Conservation (phyloP, 2,329 filamentous ascomycete species). For the Neopestalotiopsis sp. region DNA sequence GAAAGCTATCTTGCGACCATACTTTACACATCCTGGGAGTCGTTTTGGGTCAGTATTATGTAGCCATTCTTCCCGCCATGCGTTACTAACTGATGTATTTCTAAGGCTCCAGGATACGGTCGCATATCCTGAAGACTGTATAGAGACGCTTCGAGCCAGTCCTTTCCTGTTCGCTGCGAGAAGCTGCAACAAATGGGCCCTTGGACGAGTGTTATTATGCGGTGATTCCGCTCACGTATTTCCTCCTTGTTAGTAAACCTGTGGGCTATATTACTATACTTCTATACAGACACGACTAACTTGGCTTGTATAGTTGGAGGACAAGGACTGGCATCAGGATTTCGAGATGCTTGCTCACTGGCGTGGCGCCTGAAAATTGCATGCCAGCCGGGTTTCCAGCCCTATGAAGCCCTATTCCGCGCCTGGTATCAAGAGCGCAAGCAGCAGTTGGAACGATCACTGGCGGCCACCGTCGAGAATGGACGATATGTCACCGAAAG, state of each 20-base stretch:
- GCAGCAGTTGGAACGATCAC: background rate
- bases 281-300: too few relatives aligned
- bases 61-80: too few relatives aligned
- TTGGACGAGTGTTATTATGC: background rate
- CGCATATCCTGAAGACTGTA: background rate
- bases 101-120: background rate
- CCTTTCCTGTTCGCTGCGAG: background rate
- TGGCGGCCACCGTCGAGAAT: background rate
- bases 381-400: background rate
- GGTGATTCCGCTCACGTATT: background rate
- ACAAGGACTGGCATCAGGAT: background rate
- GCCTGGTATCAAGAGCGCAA: background rate
- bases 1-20: background rate
- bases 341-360: background rate
- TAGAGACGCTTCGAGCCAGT: background rate
- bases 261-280: too few relatives aligned
- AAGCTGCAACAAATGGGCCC: constrained; percentile 5
- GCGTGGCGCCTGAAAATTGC: background rate
- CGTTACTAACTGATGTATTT: too few relatives aligned
- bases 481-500: background rate
- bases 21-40: background rate
- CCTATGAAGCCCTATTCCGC: background rate
- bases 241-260: background rate
- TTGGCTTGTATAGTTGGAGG: background rate
- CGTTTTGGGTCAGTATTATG: background rate